Percentiles rank a stretch among this genome's conserved stretches.
Evolutionary conservation across 176 grass and related monocot genomes (phyloP).

Genomic region (Triticum timopheevii): DNA sequence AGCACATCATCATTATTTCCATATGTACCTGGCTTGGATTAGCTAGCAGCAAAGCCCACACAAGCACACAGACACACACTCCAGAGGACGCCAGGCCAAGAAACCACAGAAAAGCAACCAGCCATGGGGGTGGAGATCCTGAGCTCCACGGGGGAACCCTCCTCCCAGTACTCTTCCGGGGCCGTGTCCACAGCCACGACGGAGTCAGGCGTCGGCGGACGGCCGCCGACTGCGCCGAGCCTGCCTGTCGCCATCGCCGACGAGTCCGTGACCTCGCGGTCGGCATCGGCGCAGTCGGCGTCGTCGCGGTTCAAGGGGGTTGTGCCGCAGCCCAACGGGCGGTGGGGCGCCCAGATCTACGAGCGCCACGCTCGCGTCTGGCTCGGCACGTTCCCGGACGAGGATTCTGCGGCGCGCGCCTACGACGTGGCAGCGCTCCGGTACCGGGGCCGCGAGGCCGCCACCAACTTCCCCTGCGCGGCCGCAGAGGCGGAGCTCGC

Average conservation of each 20-base stretch:
- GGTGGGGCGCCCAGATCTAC: slow-evolving; percentile 99
- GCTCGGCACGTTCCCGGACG: slow-evolving; percentile 90
- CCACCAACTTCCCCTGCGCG: slow-evolving; percentile 58
- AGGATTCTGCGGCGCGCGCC: slow-evolving; percentile 53
- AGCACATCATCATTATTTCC: slow-evolving; percentile 21
- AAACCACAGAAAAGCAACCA: slow-evolving; percentile 4
- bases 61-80: not conserved
- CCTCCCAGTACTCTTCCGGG: slow-evolving; percentile 20
- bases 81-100: slow-evolving; percentile 21
- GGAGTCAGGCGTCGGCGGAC: slow-evolving; percentile 18
- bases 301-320: slow-evolving; percentile 95
- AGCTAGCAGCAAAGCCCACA: not conserved
- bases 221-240: not conserved
- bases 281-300: slow-evolving; percentile 4
- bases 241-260: not conserved
- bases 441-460: slow-evolving; percentile 76
- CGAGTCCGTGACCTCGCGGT: slow-evolving; percentile 33
- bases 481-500: slow-evolving; percentile 42
- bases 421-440: slow-evolving; percentile 92
- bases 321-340: slow-evolving; percentile 93
- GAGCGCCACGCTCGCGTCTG: slow-evolving; percentile 91
- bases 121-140: slow-evolving; percentile 42
- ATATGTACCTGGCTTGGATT: slow-evolving; percentile 3
- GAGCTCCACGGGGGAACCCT: slow-evolving; percentile 15
- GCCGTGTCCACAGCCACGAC: slow-evolving; percentile 49